Evolutionary conservation across 768 basidiomycete species (phyloP).

Genomic region (Cystoderma amianthinum): DNA sequence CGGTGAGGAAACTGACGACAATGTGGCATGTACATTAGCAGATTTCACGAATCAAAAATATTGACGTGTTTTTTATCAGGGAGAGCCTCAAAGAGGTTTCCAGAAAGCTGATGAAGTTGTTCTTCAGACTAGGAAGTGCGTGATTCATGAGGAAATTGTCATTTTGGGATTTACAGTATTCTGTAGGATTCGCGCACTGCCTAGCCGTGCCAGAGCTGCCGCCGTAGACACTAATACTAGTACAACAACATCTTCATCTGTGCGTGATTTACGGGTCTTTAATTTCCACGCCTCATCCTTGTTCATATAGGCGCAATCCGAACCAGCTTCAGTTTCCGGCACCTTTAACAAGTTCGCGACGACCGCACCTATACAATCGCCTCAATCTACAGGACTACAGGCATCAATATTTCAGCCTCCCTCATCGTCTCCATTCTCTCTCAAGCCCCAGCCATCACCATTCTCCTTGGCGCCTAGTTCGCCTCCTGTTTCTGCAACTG

Average conservation of each 20-base stretch:
- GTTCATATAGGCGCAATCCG: not conserved
- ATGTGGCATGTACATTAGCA: too few relatives aligned
- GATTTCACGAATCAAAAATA: too few relatives aligned
- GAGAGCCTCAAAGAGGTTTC: constrained; percentile 30
- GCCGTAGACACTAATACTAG: constrained; percentile 10
- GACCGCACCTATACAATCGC: constrained; percentile 34
- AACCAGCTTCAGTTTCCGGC: not conserved
- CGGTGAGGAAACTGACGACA: constrained; percentile 38
- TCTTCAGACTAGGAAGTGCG: constrained; percentile 54
- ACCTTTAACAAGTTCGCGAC: constrained; percentile 12
- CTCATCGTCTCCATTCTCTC: too few relatives aligned
- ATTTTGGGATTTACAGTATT: constrained; percentile 5
- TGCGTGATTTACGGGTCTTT: not conserved
- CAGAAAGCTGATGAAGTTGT: constrained; percentile 52
- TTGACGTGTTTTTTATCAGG: not conserved
- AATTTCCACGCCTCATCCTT: not conserved
- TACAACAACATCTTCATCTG: not conserved
- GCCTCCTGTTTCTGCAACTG: constrained; percentile 23
- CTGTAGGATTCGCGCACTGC: constrained; percentile 58
- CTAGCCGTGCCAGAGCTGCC: constrained; percentile 34
- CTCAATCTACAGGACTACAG: constrained; percentile 49
- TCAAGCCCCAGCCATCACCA: constrained; percentile 1
- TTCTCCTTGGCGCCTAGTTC: constrained; percentile 8
- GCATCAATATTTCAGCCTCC: too few relatives aligned
- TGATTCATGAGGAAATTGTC: constrained; percentile 5